phyloP scores from a whole-genome alignment of 805 yeast genomes.

The Starmerella etchellsii region DNA sequence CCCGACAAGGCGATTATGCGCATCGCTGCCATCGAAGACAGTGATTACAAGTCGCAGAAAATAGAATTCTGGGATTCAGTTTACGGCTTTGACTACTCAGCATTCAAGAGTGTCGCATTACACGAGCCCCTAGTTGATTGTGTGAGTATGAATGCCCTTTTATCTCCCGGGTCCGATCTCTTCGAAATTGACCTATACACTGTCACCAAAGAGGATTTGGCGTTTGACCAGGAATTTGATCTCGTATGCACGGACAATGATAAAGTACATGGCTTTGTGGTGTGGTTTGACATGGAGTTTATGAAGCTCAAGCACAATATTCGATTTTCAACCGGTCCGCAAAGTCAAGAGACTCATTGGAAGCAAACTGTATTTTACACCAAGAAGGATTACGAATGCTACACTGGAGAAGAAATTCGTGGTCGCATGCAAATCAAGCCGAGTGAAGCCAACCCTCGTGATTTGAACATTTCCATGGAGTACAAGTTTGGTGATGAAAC shows the following conservation, averaged over 20 bases:
- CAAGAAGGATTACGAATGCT: constrained; percentile 62
- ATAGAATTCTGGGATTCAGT: constrained; percentile 92
- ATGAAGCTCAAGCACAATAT: constrained; percentile 37
- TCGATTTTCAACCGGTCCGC: constrained; percentile 86
- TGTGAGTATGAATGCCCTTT: constrained; percentile 67
- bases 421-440: constrained; percentile 70
- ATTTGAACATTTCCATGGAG: constrained; percentile 64
- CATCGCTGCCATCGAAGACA: constrained; percentile 87
- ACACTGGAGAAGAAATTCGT: constrained; percentile 59
- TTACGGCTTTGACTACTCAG: constrained; percentile 91
- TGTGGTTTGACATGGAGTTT: constrained; percentile 93
- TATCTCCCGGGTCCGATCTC: constrained; percentile 57
- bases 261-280: constrained; percentile 72
- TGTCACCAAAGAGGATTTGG: constrained; percentile 66
- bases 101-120: constrained; percentile 76
- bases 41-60: constrained; percentile 81
- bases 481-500: constrained; percentile 40
- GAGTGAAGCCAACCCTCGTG: constrained; percentile 68
- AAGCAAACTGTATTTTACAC: constrained; percentile 93
- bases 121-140: constrained; percentile 91
- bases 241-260: constrained; percentile 68
- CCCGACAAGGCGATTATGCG: constrained; percentile 89
- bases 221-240: constrained; percentile 58
- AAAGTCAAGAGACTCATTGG: constrained; percentile 93
- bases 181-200: constrained; percentile 83